phyloP scores from a whole-genome alignment of 148 eudicot genomes.

The Limonium bicolor region DNA sequence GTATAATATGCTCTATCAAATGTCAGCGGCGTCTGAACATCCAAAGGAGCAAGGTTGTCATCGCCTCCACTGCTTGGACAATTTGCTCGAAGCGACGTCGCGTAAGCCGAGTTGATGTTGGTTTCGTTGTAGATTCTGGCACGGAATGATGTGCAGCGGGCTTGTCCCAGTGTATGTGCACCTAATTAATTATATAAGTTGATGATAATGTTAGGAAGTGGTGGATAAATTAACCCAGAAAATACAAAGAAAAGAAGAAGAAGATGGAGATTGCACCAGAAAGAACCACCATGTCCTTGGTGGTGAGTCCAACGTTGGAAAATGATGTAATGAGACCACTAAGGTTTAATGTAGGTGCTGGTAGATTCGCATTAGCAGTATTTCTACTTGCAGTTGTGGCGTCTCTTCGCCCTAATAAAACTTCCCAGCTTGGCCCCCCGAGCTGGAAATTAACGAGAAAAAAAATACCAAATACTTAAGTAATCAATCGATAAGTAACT shows the following conservation, averaged over 20 bases:
- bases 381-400: conserved; percentile 15
- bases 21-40: conserved; percentile 16
- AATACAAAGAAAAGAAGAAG: too few relatives aligned
- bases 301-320: conserved; percentile 20
- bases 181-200: too few relatives aligned
- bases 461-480: too few relatives aligned
- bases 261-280: too few relatives aligned
- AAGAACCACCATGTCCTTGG: conserved; percentile 31
- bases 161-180: conserved; percentile 33
- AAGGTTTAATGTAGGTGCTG: conserved; percentile 22
- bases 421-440: conserved; percentile 31
- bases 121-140: conserved; percentile 27
- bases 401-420: conserved; percentile 29
- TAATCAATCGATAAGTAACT: too few relatives aligned
- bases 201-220: too few relatives aligned
- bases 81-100: conserved; percentile 12
- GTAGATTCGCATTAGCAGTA: conserved; percentile 22
- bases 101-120: conserved; percentile 27
- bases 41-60: conserved; percentile 31
- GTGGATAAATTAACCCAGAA: too few relatives aligned
- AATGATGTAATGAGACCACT: conserved; percentile 17
- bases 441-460: conserved; percentile 13
- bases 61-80: conserved; percentile 36
- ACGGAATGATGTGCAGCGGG: conserved; percentile 29
- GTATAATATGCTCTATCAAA: conserved; percentile 45